Percentiles rank a stretch among this genome's conserved stretches.
Evolutionary conservation across 1,284 basidiomycete genomes (phyloP).

Genomic region (Dichomitus squalens): DNA sequence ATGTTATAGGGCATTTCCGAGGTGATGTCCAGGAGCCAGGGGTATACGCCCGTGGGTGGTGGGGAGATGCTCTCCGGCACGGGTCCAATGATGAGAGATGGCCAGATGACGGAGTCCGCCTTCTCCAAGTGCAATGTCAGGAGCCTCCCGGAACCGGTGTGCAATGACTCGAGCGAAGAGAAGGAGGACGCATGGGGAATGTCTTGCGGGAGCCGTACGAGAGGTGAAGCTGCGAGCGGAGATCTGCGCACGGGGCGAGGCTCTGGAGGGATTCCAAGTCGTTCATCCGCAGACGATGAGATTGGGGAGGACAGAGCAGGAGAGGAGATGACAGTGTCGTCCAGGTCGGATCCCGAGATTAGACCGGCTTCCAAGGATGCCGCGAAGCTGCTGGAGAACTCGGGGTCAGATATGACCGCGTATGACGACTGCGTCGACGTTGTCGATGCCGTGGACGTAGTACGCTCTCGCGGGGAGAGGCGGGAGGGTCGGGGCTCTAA

Average conservation of each 20-base stretch:
- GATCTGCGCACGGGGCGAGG: constrained; percentile 17
- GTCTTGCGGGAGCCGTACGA: constrained; percentile 48
- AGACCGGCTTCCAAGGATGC: constrained; percentile 74
- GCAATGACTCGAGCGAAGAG: constrained; percentile 73
- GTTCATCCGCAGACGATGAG: constrained; percentile 56
- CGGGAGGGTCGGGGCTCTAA: constrained; percentile 63
- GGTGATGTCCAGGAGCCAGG: constrained; percentile 52
- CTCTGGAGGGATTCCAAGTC: constrained; percentile 16
- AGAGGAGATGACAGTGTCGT: constrained; percentile 55
- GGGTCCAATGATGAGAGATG: constrained; percentile 72
- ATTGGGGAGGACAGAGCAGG: constrained; percentile 63
- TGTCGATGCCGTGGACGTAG: constrained; percentile 72
- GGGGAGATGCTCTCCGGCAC: constrained; percentile 63
- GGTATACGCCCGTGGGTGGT: constrained; percentile 40
- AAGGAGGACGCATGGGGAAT: constrained; percentile 64
- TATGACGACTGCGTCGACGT: constrained; percentile 77
- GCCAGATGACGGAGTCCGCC: constrained; percentile 78
- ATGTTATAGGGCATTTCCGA: constrained; percentile 72
- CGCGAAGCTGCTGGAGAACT: constrained; percentile 79
- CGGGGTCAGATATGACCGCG: constrained; percentile 75
- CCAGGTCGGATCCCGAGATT: constrained; percentile 57
- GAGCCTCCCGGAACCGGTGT: constrained; percentile 60
- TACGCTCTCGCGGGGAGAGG: constrained; percentile 62
- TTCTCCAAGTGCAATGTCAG: constrained; percentile 79
- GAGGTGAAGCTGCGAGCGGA: constrained; percentile 43